These are phyloP conservation scores for Penicillium manginii DNA, from an alignment of 495 filamentous ascomycete genomes.

Conservation along the genomic window DNA sequence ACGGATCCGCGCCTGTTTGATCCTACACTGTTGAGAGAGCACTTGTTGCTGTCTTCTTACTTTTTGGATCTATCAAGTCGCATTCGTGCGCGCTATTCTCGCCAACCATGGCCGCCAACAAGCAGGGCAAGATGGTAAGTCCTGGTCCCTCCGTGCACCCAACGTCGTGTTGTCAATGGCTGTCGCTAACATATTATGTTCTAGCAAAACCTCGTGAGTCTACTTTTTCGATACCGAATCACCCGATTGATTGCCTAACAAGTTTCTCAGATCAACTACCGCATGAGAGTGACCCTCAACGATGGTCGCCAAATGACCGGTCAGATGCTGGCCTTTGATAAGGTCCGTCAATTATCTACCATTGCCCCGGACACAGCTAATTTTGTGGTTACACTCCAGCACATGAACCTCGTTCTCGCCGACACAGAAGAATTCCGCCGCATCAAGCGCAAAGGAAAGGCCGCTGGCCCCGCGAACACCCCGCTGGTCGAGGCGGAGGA, in stretches of 20 bases:
- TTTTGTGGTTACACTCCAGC: conserved; percentile 52
- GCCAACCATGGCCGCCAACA: conserved; percentile 80
- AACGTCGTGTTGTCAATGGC: conserved; percentile 60
- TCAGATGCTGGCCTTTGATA: conserved; percentile 97
- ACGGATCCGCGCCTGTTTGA: conserved; percentile 26
- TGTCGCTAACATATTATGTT: conserved; percentile 65
- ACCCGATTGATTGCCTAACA: conserved; percentile 29
- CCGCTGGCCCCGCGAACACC: conserved; percentile 57
- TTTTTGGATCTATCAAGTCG: conserved; percentile 68
- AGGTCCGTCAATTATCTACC: conserved; percentile 57
- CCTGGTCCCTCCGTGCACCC: conserved; percentile 32
- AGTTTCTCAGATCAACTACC: conserved; percentile 85
- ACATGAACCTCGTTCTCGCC: conserved; percentile 99
- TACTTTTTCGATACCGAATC: not conserved
- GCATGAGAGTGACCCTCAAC: conserved; percentile 94
- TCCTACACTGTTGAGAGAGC: conserved; percentile 28
- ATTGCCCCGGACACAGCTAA: conserved; percentile 25
- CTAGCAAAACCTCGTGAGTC: conserved; percentile 95
- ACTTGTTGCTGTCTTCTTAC: conserved; percentile 34
- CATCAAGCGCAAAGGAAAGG: conserved; percentile 88
- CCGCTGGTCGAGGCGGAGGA: conserved; percentile 86
- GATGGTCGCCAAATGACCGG: conserved; percentile 97
- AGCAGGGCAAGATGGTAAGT: conserved; percentile 99
- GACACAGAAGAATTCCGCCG: conserved; percentile 99
- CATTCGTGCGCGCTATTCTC: conserved; percentile 61